Evolutionary conservation across 345 rosid genomes (phyloP), one percentile per base, ranked within the genome.

Genomic region (Rubroshorea leprosula): DNA sequence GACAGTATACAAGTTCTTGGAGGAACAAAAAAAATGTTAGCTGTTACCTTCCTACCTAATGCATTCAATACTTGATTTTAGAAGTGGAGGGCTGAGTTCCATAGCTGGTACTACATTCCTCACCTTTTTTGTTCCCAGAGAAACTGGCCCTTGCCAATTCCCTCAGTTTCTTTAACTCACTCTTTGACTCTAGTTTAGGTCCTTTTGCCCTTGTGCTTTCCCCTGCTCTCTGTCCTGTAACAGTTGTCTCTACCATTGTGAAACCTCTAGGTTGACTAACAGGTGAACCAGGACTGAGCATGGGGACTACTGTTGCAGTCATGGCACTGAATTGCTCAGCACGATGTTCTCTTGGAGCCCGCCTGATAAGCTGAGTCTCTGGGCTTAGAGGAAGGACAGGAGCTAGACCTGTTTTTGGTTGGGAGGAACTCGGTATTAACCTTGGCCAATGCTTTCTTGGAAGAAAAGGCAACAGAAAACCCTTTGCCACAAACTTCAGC

Each of bases 281-380:
- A 14, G 74, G 76, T 60, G 76, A 71, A 49, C 69, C 74, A 26
- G 78, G 80, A 57, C 74, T 59, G 5, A 56, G 51, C 51, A 79
- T 70, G 19, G 83, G 83, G 53, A 72, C 78, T 51, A 79, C 76
- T 23, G 80, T 79, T 50, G 83, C 80, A 24, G 78, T 64, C 74
- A 70, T 70, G 44, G 70, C 64, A 31, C 72, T 56, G 6, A 68
- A 62, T 12, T 70, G 65, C 13, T 67, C 65, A 13, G 16, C 29
- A n/a, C 14, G 61, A 6, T 66, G 54, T 47, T 55, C 65, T 49
- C 67, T 59, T 29, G 38, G 5, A 22, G 45, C 59, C 25, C 68
- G 57, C 52, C 67, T 52, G 29, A 22, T 59, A 10, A 54, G 26
- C 47, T 51, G 73, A 13, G 63, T 43, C 44, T 76, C 77, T 3